Conservation (phyloP, 306 rosid genomes). For the cucumber (Cucumis sativus) region Cucumber_9930_V3 NC_026655.2:5520501-5521000, state of each 20-base stretch:
- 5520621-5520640: slow-evolving; percentile 1
- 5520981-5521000: no score
- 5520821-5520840: no score
- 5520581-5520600: slow-evolving; percentile 5
- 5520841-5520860: no score
- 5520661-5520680: slow-evolving; percentile 4
- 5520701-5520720: neutral
- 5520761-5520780: no score
- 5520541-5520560: slow-evolving; percentile 3
- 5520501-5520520: slow-evolving; percentile 1
- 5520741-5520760: neutral
- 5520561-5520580: neutral
- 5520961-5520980: no score
- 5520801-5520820: no score
- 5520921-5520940: no score
- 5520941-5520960: no score
- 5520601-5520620: slow-evolving; percentile 6
- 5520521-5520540: slow-evolving; percentile 2
- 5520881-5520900: no score
- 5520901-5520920: no score
- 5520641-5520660: neutral
- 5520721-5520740: neutral
- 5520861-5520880: no score
- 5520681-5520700: neutral
- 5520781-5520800: no score